phyloP scores from a whole-genome alignment of 2,329 filamentous ascomycete genomes.

The Chaetomium olivaceum region DNA sequence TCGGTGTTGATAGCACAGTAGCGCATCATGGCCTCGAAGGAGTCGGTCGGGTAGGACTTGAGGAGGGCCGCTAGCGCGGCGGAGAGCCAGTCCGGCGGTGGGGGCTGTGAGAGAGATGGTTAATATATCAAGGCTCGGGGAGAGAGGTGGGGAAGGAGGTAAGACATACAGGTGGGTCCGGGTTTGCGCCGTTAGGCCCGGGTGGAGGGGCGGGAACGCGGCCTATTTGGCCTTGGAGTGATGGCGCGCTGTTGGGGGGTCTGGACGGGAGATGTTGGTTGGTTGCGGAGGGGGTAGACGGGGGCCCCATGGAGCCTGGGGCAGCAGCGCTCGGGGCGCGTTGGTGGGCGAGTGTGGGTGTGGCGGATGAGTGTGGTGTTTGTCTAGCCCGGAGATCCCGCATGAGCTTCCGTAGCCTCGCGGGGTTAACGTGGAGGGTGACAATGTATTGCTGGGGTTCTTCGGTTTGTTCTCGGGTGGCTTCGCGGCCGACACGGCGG shows the following conservation, averaged over 20 bases:
- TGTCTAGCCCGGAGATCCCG: constrained; percentile 38
- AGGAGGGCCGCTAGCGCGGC: constrained; percentile 69
- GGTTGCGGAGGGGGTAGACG: constrained; percentile 43
- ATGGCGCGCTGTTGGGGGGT: constrained; percentile 31
- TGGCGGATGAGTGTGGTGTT: constrained; percentile 16
- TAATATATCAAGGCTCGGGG: constrained; percentile 18
- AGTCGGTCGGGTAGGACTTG: constrained; percentile 74
- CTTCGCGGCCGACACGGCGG: constrained; percentile 56
- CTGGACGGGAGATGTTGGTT: constrained; percentile 35
- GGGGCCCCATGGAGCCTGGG: constrained; percentile 57
- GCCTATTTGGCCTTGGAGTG: constrained; percentile 60
- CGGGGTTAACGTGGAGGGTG: constrained; percentile 70
- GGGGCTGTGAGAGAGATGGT: constrained; percentile 58
- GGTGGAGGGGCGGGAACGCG: constrained; percentile 65
- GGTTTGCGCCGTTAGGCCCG: constrained; percentile 16
- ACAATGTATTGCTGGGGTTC: constrained; percentile 71
- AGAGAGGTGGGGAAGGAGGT: constrained; percentile 30
- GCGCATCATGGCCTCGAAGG: constrained; percentile 89
- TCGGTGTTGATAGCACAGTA: constrained; percentile 76
- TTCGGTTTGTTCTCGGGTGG: constrained; percentile 78
- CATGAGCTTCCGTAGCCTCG: constrained; percentile 68
- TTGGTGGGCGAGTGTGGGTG: constrained; percentile 42
- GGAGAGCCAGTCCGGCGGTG: constrained; percentile 82
- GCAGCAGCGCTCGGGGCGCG: constrained; percentile 48
- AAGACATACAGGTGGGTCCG: constrained; percentile 57